Base-by-base conservation (phyloP, 1,284 basidiomycete genomes). In the Ceratobasidium theobromae region DNA sequence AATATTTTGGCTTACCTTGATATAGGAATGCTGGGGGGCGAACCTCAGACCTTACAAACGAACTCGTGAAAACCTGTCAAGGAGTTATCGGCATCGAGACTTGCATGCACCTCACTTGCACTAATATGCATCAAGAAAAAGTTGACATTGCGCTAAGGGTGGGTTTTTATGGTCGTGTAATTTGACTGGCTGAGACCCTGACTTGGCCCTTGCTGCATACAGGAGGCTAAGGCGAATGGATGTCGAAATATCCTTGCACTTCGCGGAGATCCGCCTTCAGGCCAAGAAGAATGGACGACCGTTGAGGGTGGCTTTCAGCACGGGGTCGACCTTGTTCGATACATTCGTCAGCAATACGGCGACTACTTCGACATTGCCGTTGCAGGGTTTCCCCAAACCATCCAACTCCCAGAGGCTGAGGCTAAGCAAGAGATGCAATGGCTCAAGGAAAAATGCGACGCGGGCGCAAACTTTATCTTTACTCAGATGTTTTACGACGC, bases 21-120 rank as follows among this genome's bases (percentile, higher is more conserved):
- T 53, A 33, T 70, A 95, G 92, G 92, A 96, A 97, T 78, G 95
- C 95, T 53, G 95, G 95, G 65, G 95, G 95, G 66, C 85, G 95
- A 69, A 96, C 95, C 23, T 95, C 93, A 54, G 93, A 95, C 74
- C 79, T 96, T 67, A 95, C 93, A 6, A 86, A 89, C n/a, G 91
- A 95, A 74, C 89, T 99, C 79, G 95, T 99, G 71, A 95, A 96
- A 79, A 95, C 93, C 48, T 95, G 92, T 74, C 93, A 96, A 77
- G 84, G 90, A 65, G 80, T 93, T 28, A 92, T 98, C 75, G 95
- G 95, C 1, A 84, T 98, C 51, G 94, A 98, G 80, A 94, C 93
- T 25, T 98, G 95, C 79, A 95, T 99, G 91, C 96, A 99, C 78
- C 78, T 99, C 70, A 98, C 95, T 45, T 99, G 96, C 76, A 99